Conservation (phyloP, 2,329 filamentous ascomycete genomes). For the Rutstroemia sydowiana region DNA sequence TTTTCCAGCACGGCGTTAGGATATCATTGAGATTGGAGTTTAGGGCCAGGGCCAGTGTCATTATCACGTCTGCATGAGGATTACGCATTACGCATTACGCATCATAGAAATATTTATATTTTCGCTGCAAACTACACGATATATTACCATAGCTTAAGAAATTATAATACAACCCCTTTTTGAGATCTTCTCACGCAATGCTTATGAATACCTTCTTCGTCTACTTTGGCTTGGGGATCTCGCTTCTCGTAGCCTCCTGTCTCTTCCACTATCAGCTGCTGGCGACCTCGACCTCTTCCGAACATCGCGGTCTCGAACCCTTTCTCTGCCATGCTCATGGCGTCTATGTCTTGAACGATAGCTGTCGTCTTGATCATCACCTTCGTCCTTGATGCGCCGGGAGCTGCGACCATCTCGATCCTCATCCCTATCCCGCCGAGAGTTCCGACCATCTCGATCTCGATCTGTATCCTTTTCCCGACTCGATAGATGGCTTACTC, state of each 20-base stretch:
- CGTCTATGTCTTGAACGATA: slow-evolving; percentile 17
- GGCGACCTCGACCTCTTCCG: slow-evolving; percentile 3
- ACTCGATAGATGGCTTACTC: slow-evolving; percentile 11
- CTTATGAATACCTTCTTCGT: slow-evolving; percentile 12
- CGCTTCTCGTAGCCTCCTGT: slow-evolving; percentile 1
- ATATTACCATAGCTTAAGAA: too few species aligned
- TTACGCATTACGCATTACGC: not conserved
- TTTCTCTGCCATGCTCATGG: not conserved
- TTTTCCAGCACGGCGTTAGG: not conserved
- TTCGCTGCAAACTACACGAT: too few species aligned
- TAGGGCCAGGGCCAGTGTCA: too few species aligned
- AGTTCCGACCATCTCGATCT: not conserved
- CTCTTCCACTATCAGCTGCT: slow-evolving; percentile 8
- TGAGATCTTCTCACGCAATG: too few species aligned
- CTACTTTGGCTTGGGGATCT: slow-evolving; percentile 5
- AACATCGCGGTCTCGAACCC: not conserved
- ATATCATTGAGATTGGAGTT: slow-evolving; percentile 6
- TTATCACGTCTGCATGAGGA: too few species aligned
- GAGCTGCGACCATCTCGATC: slow-evolving; percentile 4
- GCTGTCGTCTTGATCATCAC: slow-evolving; percentile 10
- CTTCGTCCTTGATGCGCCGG: slow-evolving; percentile 12
- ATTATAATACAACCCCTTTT: too few species aligned
- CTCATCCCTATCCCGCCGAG: slow-evolving; percentile 12
- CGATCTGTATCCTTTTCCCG: slow-evolving; percentile 7
- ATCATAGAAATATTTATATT: too few species aligned